A percentile compares a stretch with the other conserved stretches of the same genome.
phyloP scores from a whole-genome alignment of 345 rosid genomes.

The Schrenkiella parvula region DNA sequence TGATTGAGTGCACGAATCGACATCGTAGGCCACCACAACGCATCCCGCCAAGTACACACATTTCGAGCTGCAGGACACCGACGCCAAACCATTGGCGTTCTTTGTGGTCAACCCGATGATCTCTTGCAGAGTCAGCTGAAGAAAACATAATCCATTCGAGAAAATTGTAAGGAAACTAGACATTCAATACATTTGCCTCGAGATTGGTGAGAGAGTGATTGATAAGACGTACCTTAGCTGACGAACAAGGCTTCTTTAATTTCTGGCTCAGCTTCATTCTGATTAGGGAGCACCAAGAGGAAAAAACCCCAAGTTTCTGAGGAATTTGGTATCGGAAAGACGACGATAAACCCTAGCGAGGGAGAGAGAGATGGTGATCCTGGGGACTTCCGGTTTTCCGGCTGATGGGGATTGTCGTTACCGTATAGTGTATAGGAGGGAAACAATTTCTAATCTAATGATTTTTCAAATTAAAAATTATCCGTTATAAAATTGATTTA shows the following conservation, averaged over 20 bases:
- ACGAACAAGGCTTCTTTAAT: slow-evolving; percentile 43
- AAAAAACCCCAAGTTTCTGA: background rate
- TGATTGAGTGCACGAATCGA: slow-evolving; percentile 48
- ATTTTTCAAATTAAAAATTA: background rate
- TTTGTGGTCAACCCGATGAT: slow-evolving; percentile 64
- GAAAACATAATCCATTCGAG: background rate
- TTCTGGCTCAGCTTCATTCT: slow-evolving; percentile 50
- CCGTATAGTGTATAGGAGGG: slow-evolving; percentile 20
- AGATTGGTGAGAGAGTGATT: slow-evolving; percentile 2
- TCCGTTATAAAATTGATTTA: slow-evolving; percentile 3
- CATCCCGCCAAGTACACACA: slow-evolving; percentile 78
- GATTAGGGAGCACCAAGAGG: background rate
- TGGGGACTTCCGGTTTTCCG: slow-evolving; percentile 5
- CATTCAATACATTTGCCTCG: background rate
- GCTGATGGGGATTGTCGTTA: background rate
- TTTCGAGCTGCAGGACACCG: slow-evolving; percentile 35
- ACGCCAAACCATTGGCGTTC: slow-evolving; percentile 64
- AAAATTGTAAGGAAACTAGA: background rate
- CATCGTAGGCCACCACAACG: slow-evolving; percentile 62
- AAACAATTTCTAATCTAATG: background rate
- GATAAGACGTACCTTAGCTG: slow-evolving; percentile 48
- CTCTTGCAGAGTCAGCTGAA: slow-evolving; percentile 58
- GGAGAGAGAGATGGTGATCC: slow-evolving; percentile 1
- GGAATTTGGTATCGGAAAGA: background rate
- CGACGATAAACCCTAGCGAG: slow-evolving; percentile 26